Percentiles rank a stretch among this genome's conserved stretches.
Evolutionary conservation across 768 basidiomycete genomes (phyloP).

Genomic region (Lactarius tabidus): DNA sequence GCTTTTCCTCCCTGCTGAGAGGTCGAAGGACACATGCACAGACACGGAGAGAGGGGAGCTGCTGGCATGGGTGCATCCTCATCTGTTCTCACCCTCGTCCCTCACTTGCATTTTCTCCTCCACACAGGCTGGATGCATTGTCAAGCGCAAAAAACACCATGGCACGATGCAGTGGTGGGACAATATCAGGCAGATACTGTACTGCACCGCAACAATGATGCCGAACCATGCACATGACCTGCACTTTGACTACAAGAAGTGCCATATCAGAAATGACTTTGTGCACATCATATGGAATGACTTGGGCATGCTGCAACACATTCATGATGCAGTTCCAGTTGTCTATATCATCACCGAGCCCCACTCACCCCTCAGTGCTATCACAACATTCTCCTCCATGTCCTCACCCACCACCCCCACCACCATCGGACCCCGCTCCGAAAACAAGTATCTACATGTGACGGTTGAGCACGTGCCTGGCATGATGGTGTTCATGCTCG

Average conservation of each 20-base stretch:
- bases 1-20: too few relatives aligned
- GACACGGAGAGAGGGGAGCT: too few relatives aligned
- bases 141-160: too few relatives aligned
- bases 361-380: conserved; percentile 69
- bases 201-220: conserved; percentile 97
- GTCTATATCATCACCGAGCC: conserved; percentile 97
- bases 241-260: conserved; percentile 79
- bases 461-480: conserved; percentile 82
- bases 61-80: too few relatives aligned
- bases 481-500: conserved; percentile 91
- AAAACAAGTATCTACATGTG: conserved; percentile 95
- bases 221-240: conserved; percentile 69
- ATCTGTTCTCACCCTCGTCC: too few relatives aligned
- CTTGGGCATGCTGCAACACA: conserved; percentile 86
- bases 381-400: conserved; percentile 65
- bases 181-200: conserved; percentile 91
- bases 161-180: too few relatives aligned
- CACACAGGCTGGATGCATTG: too few relatives aligned
- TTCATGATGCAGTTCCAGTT: conserved; percentile 89
- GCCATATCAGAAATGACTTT: conserved; percentile 94
- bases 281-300: conserved; percentile 98
- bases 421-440: conserved; percentile 35
- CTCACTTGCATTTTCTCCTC: too few relatives aligned
- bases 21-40: too few relatives aligned
- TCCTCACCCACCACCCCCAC: not conserved